phyloP scores from a whole-genome alignment of 2,329 filamentous ascomycete species.

The Alternaria longipes region DNA sequence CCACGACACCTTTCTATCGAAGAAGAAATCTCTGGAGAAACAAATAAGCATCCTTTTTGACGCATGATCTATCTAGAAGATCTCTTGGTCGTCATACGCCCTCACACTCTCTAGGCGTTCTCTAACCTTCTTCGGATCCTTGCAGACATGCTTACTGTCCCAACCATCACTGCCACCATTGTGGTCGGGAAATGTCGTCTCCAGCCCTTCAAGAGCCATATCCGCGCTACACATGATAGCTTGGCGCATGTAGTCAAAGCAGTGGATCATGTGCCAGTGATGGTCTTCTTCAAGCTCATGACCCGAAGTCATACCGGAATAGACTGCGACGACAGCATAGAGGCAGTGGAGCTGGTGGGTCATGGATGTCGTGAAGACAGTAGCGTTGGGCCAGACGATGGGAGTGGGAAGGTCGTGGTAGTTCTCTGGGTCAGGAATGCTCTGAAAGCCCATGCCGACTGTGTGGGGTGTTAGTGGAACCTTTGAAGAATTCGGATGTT shows the following conservation, averaged over 20 bases:
- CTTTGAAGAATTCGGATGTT: no score
- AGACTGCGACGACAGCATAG: constrained; percentile 46
- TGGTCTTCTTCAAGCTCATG: constrained; percentile 44
- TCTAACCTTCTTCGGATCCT: constrained; percentile 27
- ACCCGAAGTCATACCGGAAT: constrained; percentile 38
- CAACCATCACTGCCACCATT: constrained; percentile 49
- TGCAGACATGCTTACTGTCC: constrained; percentile 47
- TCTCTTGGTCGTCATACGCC: constrained; percentile 48
- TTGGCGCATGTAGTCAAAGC: constrained; percentile 50
- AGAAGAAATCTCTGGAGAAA: fast-evolving
- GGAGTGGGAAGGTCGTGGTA: constrained; percentile 48
- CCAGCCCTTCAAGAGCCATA: constrained; percentile 43
- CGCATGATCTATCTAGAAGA: constrained; percentile 25
- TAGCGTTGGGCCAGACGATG: constrained; percentile 45
- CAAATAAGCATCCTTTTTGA: no score
- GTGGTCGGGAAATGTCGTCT: constrained; percentile 48
- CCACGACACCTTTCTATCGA: not conserved
- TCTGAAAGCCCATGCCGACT: constrained; percentile 49
- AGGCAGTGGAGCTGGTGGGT: constrained; percentile 49
- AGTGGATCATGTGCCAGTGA: constrained; percentile 51
- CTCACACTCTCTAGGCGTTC: constrained; percentile 38
- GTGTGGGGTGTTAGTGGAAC: not conserved
- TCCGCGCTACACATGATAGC: constrained; percentile 47
- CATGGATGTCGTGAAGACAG: constrained; percentile 48
- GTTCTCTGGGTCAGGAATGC: constrained; percentile 35